A percentile compares a stretch with the other conserved stretches of the same genome.
Evolutionary conservation across 441 rosid species (phyloP).

Genomic region (Flueggea neowawraea): DNA sequence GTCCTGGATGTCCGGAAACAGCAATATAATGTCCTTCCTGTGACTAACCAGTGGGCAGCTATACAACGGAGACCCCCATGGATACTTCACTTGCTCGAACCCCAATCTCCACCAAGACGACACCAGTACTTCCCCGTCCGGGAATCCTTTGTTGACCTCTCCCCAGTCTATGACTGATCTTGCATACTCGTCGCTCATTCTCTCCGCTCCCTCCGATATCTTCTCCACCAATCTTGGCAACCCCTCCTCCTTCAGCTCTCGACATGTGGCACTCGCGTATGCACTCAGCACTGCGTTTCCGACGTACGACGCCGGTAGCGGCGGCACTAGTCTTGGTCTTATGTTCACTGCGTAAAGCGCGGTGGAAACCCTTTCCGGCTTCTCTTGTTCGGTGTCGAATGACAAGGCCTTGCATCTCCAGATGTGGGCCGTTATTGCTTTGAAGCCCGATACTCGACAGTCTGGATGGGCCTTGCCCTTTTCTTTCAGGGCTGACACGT

Average conservation of each 20-base stretch:
- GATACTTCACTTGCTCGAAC: constrained; percentile 68
- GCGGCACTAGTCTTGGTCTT: constrained; percentile 56
- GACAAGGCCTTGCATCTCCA: constrained; percentile 90
- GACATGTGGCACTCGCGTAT: constrained; percentile 46
- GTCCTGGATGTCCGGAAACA: constrained; percentile 49
- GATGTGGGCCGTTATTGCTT: constrained; percentile 54
- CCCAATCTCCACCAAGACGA: constrained; percentile 91
- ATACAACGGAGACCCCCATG: constrained; percentile 79
- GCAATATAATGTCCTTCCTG: constrained; percentile 68
- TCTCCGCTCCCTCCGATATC: constrained; percentile 45
- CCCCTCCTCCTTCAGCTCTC: constrained; percentile 42
- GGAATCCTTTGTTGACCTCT: constrained; percentile 60
- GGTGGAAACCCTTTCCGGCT: constrained; percentile 43
- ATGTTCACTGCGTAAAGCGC: constrained; percentile 74
- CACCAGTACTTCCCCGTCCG: constrained; percentile 64
- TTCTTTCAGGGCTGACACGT: constrained; percentile 48
- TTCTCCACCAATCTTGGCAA: constrained; percentile 50
- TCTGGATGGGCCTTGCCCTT: constrained; percentile 29
- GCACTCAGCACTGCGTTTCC: constrained; percentile 78
- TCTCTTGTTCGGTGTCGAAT: background rate
- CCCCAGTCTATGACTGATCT: constrained; percentile 77
- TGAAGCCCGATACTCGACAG: constrained; percentile 46
- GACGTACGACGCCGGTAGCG: constrained; percentile 39
- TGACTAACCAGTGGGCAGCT: constrained; percentile 70
- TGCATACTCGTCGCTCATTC: constrained; percentile 62